Evolutionary conservation across 2,329 filamentous ascomycete genomes (phyloP), one percentile per base, ranked within the genome.

Genomic region (Fusarium brachygibbosum): DNA sequence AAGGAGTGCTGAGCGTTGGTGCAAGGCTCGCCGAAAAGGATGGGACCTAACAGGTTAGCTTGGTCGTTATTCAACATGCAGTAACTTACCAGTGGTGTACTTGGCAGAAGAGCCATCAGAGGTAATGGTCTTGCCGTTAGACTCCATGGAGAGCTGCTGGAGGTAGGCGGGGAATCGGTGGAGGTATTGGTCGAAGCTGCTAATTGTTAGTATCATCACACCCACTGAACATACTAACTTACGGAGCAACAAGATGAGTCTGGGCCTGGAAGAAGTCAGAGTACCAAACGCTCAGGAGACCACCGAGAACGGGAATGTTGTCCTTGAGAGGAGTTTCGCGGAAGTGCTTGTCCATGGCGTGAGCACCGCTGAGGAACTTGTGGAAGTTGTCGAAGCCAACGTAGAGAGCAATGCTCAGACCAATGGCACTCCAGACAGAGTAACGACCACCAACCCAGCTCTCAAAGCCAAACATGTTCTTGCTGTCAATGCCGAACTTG

Each of bases 1-100:
- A 99, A 99, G 66, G 96, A 98, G 88, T 99, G 96, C 86, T 99
- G 96, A 44, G 96, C 96, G 80, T 99, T 99, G 81, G 96, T 99
- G 82, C 94, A 97, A 55, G 96, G 96, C 87, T 99, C 96, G 78
- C 96, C 96, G 79, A 99, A 99, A 69, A 99, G 86, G 79, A 99
- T 95, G 56, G 96, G 89, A 49, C 96, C 83, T 84, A 3, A 13
- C 9, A 23, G 28, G 63, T 78, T 58, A 78, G 71, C 29, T 23
- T 58, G 2, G 68, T 45, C 40, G 19, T 32, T 9, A 19, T 42
- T 4, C 13, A 19, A 6, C 6, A 13, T 23, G 11, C 1, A n/a
- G 9, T 14, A 3, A 66, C 79, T 74, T 71, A 83, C 82, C 95
- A 37, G 96, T 99, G 61, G 94, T 98, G 86, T 99, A 99, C 85